Base-by-base conservation (phyloP, 495 filamentous ascomycete species). In the Penicillium pancosmium region DNA sequence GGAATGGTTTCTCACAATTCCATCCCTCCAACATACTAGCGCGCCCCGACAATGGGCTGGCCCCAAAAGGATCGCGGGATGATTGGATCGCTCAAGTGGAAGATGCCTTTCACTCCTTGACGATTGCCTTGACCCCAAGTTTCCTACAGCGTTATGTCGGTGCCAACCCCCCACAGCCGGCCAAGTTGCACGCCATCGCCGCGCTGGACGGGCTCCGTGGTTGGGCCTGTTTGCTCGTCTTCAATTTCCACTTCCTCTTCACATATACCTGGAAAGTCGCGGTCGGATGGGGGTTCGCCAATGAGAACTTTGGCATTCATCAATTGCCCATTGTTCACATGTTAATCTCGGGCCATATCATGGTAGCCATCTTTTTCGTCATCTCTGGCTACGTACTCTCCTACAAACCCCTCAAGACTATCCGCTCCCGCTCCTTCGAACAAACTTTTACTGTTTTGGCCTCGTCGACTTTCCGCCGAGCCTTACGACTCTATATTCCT, bases 311-410 rank as follows among this genome's bases (percentile, higher is more conserved):
- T 57, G 69, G 79, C 31, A 65, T 86, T 48, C 78, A 86, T 50
- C 88, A 90, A 69, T 71, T 90, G 13, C 88, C 87, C 5, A 80
- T 87, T 59, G 31, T 89, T 4, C 82, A 87, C 50, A 71, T 90
- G 55, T 61, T 89, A 11, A 85, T 84, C 66, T 84, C 83, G 7
- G 87, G 86, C 33, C 82, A 84, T 51, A 84, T 88, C 50, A 88
- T 88, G 86, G 87, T 91, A 10, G 81, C 85, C 66, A 83, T 89
- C 48, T 90, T 91, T 77, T 90, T 89, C 72, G 83, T 89, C 55
- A 85, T 91, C 44, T 88, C 86, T 6, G 87, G 88, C 59, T 88
- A 86, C 59, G 86, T 86, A 1, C 75, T 90, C 9, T 86, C 86
- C 13, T 82, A 84, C 59, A 87, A 88, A 58, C 84, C 88, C 0